These are phyloP conservation scores for Phytophthora nicotianae DNA, from an alignment of 352 stramenopile genomes.

Conservation along the genomic window DNA sequence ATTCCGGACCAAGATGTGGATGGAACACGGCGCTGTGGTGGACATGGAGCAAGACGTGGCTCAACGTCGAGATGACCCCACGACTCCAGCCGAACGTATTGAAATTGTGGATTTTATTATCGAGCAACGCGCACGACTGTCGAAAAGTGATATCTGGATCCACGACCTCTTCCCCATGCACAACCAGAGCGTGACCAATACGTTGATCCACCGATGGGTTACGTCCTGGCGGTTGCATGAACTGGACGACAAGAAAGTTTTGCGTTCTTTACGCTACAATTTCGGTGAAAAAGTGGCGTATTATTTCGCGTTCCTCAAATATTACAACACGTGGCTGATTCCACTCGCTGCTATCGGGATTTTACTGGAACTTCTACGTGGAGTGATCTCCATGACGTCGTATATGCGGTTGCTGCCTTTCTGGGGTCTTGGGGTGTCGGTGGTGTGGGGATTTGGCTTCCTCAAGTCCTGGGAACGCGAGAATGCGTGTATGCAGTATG, in stretches of 20 bases:
- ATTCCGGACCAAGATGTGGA: constrained; percentile 77
- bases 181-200: constrained; percentile 68
- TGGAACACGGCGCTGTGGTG: constrained; percentile 77
- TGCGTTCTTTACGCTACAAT: constrained; percentile 73
- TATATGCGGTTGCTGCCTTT: constrained; percentile 87
- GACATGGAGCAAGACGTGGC: constrained; percentile 82
- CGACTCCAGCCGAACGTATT: constrained; percentile 80
- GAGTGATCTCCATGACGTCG: constrained; percentile 55
- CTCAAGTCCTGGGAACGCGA: constrained; percentile 84
- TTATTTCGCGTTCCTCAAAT: constrained; percentile 89
- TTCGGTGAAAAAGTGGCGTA: constrained; percentile 90
- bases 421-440: constrained; percentile 80
- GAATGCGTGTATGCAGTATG: constrained; percentile 80
- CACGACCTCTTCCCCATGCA: constrained; percentile 88
- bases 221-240: constrained; percentile 60
- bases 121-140: constrained; percentile 69
- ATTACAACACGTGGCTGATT: constrained; percentile 80
- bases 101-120: constrained; percentile 89
- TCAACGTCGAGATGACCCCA: constrained; percentile 53
- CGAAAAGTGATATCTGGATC: constrained; percentile 66
- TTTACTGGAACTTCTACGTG: constrained; percentile 57
- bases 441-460: constrained; percentile 84
- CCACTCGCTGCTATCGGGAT: constrained; percentile 73
- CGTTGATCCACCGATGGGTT: constrained; percentile 74
- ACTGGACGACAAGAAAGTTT: constrained; percentile 63